Conservation (phyloP, 2,329 filamentous ascomycete species). For the Botryotinia globosa region DNA sequence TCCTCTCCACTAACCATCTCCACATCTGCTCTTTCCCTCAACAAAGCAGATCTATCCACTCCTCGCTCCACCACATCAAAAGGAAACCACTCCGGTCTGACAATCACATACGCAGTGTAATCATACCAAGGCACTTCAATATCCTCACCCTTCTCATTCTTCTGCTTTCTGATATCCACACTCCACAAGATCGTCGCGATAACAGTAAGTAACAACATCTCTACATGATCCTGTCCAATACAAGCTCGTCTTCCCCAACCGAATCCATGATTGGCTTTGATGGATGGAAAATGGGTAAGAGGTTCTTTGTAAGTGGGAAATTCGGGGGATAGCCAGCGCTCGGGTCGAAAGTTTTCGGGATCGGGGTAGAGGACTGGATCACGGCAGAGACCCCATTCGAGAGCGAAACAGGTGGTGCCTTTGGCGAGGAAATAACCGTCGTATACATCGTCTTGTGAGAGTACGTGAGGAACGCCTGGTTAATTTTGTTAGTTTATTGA, state of each 20-base stretch:
- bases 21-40: constrained; percentile 3
- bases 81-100: constrained; percentile 18
- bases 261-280: constrained; percentile 48
- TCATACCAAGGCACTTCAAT: constrained; percentile 7
- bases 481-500: constrained; percentile 32
- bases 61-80: constrained; percentile 10
- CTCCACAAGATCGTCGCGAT: constrained; percentile 17
- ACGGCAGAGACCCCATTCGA: constrained; percentile 30
- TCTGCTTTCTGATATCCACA: constrained; percentile 9
- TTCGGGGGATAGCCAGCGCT: constrained; percentile 21
- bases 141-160: constrained; percentile 7
- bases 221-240: constrained; percentile 50
- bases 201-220: constrained; percentile 23
- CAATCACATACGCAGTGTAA: constrained; percentile 17
- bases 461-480: constrained; percentile 53
- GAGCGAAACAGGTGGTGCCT: constrained; percentile 40
- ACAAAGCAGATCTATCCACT: neutral
- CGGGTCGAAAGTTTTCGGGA: constrained; percentile 45
- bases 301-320: constrained; percentile 42
- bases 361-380: constrained; percentile 42
- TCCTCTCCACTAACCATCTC: constrained; percentile 15
- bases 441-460: constrained; percentile 54
- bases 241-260: constrained; percentile 53
- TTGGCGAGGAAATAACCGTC: constrained; percentile 35
- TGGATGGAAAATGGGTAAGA: constrained; percentile 38